These are phyloP conservation scores for Neonothopanus nambi DNA, from an alignment of 1,284 basidiomycete species.

Conservation along the genomic window DNA sequence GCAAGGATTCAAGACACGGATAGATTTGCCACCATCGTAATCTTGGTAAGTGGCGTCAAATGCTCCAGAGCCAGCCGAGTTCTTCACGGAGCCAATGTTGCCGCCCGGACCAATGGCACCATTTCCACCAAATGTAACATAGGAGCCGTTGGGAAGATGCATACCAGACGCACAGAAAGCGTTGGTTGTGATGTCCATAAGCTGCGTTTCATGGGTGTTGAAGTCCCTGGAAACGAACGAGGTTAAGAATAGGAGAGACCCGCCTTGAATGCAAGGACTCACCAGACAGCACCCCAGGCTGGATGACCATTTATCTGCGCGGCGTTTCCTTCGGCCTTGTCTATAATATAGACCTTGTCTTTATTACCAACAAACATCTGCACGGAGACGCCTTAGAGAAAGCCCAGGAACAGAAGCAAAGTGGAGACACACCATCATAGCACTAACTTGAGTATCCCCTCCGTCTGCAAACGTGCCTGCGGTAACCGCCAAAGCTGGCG, in stretches of 20 bases:
- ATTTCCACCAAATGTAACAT: conserved; percentile 70
- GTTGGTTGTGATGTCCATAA: conserved; percentile 79
- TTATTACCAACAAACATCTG: conserved; percentile 56
- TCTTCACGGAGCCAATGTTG: conserved; percentile 49
- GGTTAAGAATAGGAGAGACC: conserved; percentile 1
- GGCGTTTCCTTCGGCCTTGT: conserved; percentile 64
- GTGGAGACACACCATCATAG: conserved; percentile 58
- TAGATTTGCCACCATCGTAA: conserved; percentile 64
- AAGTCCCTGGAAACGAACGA: conserved; percentile 45
- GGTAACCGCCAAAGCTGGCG: conserved; percentile 33
- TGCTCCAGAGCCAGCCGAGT: conserved; percentile 37
- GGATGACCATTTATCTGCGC: conserved; percentile 55
- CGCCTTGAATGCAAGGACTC: conserved; percentile 17
- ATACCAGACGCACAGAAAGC: conserved; percentile 81
- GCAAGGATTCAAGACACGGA: conserved; percentile 80
- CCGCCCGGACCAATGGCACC: conserved; percentile 79
- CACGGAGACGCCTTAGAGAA: neutral
- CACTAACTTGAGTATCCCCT: conserved; percentile 57
- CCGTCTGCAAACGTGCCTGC: conserved; percentile 46
- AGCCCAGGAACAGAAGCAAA: neutral
- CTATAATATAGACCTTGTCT: conserved; percentile 56
- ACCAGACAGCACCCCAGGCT: conserved; percentile 54
- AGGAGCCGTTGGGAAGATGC: conserved; percentile 68
- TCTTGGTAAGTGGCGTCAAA: conserved; percentile 66
- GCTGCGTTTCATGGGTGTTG: conserved; percentile 43